Evolutionary conservation across 768 basidiomycete genomes (phyloP), one percentile per base, ranked within the genome.

Genomic region (Termitomyces sp.): DNA sequence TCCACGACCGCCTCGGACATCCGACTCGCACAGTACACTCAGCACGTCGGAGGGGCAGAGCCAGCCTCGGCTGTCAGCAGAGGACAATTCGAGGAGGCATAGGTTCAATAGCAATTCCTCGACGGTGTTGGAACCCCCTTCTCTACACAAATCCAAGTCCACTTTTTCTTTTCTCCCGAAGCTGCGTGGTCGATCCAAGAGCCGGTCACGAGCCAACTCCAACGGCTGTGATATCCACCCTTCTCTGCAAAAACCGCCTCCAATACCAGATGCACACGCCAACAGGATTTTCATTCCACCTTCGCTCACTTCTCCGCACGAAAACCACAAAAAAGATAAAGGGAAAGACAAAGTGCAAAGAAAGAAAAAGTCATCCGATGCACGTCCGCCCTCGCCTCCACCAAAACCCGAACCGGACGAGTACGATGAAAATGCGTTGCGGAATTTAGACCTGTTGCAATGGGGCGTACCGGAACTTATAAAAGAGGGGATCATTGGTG

Each of bases 401-500:
- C 33, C 66, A 65, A 30, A 72, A 72, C n/a, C 22, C 3, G 44
- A 68, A 67, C 45, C 72, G 70, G 45, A 51, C 43, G 24, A 35
- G n/a, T 40, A 38, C 26, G 57, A 58, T 20, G 26, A 53, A 14
- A 40, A 40, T 12, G 53, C 26, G 3, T 22, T 58, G 26, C 52
- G 32, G 3, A 48, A 58, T 9, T 32, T 58, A 5, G 53, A 58
- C 38, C 44, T 58, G 5, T 28, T 24, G 1, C 35, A 54, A 38
- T 58, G 52, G 51, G 18, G 53, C 3, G 40, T 54, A 7, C 38
- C 48, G 14, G 53, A 58, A 1, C 53, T 58, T 4, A 49, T 58
- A 3, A 38, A 36, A 81, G 87, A 90, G 40, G 94, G 88, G 6
- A 93, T 97, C 66, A 74, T 96, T 60, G 77, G 93, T 69, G 71